Evolutionary conservation across 352 stramenopile genomes (phyloP).

Genomic region (Phytophthora syringae): DNA sequence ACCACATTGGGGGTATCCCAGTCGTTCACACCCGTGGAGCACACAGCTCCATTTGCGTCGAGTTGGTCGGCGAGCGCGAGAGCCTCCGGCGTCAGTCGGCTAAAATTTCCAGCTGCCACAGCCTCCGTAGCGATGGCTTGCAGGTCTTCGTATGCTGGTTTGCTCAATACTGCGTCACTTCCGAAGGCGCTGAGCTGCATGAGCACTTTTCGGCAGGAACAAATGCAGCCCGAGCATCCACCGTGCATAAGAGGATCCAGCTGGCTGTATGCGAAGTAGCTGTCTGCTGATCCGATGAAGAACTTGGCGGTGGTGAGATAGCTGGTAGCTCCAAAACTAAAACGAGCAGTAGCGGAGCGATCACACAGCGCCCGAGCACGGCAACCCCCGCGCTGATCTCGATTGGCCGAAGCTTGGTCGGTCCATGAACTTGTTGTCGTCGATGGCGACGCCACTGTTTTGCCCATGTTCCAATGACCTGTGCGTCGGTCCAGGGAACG

Average conservation of each 20-base stretch:
- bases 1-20: slow-evolving; percentile 11
- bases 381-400: slow-evolving; percentile 13
- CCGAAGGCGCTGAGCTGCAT: slow-evolving; percentile 14
- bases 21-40: slow-evolving; percentile 18
- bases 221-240: slow-evolving; percentile 5
- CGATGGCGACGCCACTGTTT: slow-evolving; percentile 6
- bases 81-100: slow-evolving; percentile 8
- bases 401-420: slow-evolving; percentile 10
- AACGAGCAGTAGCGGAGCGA: slow-evolving; percentile 11
- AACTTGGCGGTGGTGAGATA: slow-evolving; percentile 11
- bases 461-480: background rate
- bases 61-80: slow-evolving; percentile 11
- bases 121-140: slow-evolving; percentile 8
- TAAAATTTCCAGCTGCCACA: slow-evolving; percentile 8
- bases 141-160: slow-evolving; percentile 1
- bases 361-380: slow-evolving; percentile 8
- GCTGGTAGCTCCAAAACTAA: slow-evolving; percentile 8
- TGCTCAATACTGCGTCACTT: slow-evolving; percentile 4
- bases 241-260: slow-evolving; percentile 16
- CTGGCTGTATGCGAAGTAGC: slow-evolving; percentile 13
- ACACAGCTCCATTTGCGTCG: slow-evolving; percentile 6
- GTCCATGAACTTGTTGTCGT: background rate
- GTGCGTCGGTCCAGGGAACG: background rate
- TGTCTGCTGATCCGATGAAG: slow-evolving; percentile 9
- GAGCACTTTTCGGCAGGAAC: slow-evolving; percentile 13